Conservation (phyloP, 768 basidiomycete species). For the Leccinellum rugosiceps region DNA sequence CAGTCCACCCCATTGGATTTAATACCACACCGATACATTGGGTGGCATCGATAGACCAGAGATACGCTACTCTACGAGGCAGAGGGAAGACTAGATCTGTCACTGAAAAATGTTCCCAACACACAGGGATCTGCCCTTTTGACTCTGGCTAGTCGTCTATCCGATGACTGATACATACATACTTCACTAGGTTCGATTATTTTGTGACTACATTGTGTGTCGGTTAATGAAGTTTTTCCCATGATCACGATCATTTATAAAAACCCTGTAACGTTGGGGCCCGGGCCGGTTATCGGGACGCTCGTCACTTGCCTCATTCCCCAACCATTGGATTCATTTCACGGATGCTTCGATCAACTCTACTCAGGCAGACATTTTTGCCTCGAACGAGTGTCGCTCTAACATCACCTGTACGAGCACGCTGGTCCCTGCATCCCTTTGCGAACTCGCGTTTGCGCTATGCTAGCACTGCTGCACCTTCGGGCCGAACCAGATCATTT, state of each 20-base stretch:
- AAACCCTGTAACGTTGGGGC: not conserved
- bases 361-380: slow-evolving; percentile 3
- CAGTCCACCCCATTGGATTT: not conserved
- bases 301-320: not conserved
- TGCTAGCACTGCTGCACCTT: slow-evolving; percentile 5
- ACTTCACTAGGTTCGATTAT: not conserved
- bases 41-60: not conserved
- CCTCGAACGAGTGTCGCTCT: not conserved
- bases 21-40: not conserved
- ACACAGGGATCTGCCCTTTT: slow-evolving; percentile 28
- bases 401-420: not conserved
- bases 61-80: not conserved
- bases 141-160: not conserved
- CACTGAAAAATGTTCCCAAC: slow-evolving; percentile 30
- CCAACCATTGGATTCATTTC: not conserved
- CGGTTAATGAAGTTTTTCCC: not conserved
- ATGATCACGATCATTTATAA: not conserved
- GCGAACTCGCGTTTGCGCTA: not conserved
- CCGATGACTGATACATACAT: not conserved
- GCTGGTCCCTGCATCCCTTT: not conserved
- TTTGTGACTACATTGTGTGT: not conserved
- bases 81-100: slow-evolving; percentile 10
- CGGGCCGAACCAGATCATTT: not conserved
- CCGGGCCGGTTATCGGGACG: not conserved
- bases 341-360: slow-evolving; percentile 14